phyloP scores from a whole-genome alignment of 2,329 filamentous ascomycete species.

The Ascosphaera aggregata region DNA sequence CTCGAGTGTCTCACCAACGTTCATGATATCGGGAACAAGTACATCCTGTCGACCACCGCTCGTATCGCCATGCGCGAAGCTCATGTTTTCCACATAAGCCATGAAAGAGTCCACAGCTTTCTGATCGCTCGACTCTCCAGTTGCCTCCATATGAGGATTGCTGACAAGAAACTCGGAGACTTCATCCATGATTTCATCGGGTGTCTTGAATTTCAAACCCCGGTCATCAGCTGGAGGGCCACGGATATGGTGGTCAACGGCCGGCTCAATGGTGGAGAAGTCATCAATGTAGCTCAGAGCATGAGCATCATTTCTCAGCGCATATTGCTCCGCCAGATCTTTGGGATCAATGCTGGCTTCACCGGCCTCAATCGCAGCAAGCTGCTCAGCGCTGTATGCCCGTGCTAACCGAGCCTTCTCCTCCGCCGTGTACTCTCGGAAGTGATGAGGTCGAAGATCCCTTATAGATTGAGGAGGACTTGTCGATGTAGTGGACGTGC shows the following conservation, averaged over 20 bases:
- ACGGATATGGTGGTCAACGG: slow-evolving; percentile 47
- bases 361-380: slow-evolving; percentile 58
- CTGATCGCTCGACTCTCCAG: not conserved
- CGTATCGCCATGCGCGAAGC: not conserved
- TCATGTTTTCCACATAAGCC: not conserved
- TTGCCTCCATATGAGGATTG: slow-evolving; percentile 1
- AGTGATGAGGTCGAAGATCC: slow-evolving; percentile 10
- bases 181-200: slow-evolving; percentile 29
- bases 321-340: slow-evolving; percentile 52
- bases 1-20: slow-evolving; percentile 15
- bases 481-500: not conserved
- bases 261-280: slow-evolving; percentile 51
- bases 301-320: slow-evolving; percentile 48
- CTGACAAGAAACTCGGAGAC: slow-evolving; percentile 23
- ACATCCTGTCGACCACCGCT: slow-evolving; percentile 6
- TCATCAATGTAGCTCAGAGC: slow-evolving; percentile 59
- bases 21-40: slow-evolving; percentile 28
- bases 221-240: slow-evolving; percentile 32
- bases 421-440: slow-evolving; percentile 39
- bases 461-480: slow-evolving; percentile 3
- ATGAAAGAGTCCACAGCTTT: not conserved
- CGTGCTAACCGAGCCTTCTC: slow-evolving; percentile 38
- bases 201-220: slow-evolving; percentile 38
- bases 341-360: slow-evolving; percentile 51
- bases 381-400: slow-evolving; percentile 59